Evolutionary conservation across 768 basidiomycete species (phyloP).

Genomic region (Chiua virens): DNA sequence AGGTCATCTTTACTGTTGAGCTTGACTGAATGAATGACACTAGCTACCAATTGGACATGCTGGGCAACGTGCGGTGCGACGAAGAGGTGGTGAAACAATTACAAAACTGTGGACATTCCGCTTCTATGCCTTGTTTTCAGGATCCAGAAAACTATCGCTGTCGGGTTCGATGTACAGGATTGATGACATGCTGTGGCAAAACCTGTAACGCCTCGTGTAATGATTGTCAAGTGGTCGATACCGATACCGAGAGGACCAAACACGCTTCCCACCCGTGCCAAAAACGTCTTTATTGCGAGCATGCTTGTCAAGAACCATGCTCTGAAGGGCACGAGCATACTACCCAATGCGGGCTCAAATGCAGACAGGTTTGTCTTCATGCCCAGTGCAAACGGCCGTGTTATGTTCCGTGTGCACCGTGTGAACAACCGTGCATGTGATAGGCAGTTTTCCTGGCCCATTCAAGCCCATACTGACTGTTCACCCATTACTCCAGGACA

Average conservation of each 20-base stretch:
- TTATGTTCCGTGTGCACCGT: slow-evolving; percentile 57
- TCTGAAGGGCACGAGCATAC: slow-evolving; percentile 51
- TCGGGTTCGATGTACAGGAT: slow-evolving; percentile 38
- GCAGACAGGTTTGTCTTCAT: slow-evolving; percentile 57
- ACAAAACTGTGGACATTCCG: slow-evolving; percentile 53
- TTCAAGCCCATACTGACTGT: background rate
- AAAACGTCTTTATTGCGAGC: slow-evolving; percentile 53
- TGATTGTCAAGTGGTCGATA: slow-evolving; percentile 41
- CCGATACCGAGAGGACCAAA: slow-evolving; percentile 17
- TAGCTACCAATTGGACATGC: slow-evolving; percentile 48
- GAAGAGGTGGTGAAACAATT: slow-evolving; percentile 44
- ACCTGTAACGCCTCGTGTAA: slow-evolving; percentile 49
- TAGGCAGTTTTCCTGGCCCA: slow-evolving; percentile 8
- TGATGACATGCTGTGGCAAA: slow-evolving; percentile 54
- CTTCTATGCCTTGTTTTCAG: slow-evolving; percentile 45
- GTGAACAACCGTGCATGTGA: slow-evolving; percentile 63
- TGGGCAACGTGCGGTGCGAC: slow-evolving; percentile 45
- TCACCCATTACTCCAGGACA: slow-evolving; percentile 34
- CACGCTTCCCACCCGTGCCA: slow-evolving; percentile 53
- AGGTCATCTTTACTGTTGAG: background rate
- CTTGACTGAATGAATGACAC: background rate
- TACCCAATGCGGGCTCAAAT: slow-evolving; percentile 42
- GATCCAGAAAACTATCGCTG: slow-evolving; percentile 46
- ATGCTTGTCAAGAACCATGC: slow-evolving; percentile 51
- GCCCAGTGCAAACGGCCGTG: slow-evolving; percentile 49